Evolutionary conservation across 1,284 basidiomycete species (phyloP).

Genomic region (Bondarzewia mesenterica): DNA sequence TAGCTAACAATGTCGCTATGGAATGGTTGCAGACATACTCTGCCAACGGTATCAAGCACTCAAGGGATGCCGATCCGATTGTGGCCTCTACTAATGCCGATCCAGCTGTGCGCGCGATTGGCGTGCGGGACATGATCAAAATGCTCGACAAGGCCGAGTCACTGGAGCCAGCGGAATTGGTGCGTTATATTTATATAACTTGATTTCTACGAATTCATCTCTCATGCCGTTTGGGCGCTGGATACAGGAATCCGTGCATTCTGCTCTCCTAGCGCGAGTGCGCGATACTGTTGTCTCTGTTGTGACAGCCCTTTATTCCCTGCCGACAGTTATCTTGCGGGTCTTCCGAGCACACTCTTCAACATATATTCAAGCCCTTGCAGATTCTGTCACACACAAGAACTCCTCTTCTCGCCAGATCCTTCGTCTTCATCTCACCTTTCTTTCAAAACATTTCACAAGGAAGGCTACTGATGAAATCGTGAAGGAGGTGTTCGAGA

Average conservation of each 20-base stretch:
- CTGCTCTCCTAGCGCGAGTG: slow-evolving; percentile 52
- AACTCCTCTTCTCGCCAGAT: slow-evolving; percentile 41
- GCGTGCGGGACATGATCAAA: slow-evolving; percentile 42
- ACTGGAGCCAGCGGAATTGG: slow-evolving; percentile 32
- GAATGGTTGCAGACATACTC: too few relatives aligned
- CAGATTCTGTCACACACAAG: slow-evolving; percentile 30
- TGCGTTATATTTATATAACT: slow-evolving; percentile 18
- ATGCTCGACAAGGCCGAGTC: slow-evolving; percentile 21
- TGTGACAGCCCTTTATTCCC: slow-evolving; percentile 57
- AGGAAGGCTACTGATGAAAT: slow-evolving; percentile 7
- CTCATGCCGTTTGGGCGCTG: background rate
- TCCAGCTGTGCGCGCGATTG: slow-evolving; percentile 38
- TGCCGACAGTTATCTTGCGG: slow-evolving; percentile 36
- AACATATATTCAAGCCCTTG: slow-evolving; percentile 44
- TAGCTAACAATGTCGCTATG: too few relatives aligned
- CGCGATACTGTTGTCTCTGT: slow-evolving; percentile 58
- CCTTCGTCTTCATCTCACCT: slow-evolving; percentile 54
- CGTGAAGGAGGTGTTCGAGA: slow-evolving; percentile 43
- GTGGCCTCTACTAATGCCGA: slow-evolving; percentile 49
- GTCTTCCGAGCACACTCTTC: slow-evolving; percentile 30
- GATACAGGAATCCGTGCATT: slow-evolving; percentile 40
- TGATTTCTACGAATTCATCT: background rate
- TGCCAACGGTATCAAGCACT: too few relatives aligned
- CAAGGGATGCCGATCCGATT: slow-evolving; percentile 31
- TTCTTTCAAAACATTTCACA: slow-evolving; percentile 40